Evolutionary conservation across 129 eudicot genomes (phyloP), one percentile per base, ranked within the genome.

Genomic region (Chrysanthemum seticuspe): DNA sequence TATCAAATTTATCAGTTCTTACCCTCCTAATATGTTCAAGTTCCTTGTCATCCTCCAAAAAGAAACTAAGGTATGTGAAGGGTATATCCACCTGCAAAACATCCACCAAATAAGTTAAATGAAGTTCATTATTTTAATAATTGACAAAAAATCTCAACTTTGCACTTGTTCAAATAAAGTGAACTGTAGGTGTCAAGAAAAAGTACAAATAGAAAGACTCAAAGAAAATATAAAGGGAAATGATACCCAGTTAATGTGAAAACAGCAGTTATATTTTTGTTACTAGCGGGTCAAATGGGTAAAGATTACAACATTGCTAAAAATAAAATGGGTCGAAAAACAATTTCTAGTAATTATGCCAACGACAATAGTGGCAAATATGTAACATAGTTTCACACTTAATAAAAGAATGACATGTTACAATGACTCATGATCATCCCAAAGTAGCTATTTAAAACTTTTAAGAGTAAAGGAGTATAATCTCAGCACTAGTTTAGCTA

Each of bases 21-120:
- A 90, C 99, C 80, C 61, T 85, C 61, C 89, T 73, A 61, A 95
- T 95, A 66, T 83, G 88, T 75, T 95, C 97, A 65, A 86, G 97
- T 71, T 95, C 94, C 47, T 54, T 87, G 73, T 95, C 99, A 58
- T 95, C 96, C 40, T 95, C 99, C 83, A 95, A 79, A 84, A 95
- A 95, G 76, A 95, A 95, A 16, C 96, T 94, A 51, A 95, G 97
- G 81, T 95, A 95, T 53, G 90, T 95, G 65, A 90, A 49, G 23
- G 99, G 91, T 71, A 95, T 90, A 67, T 95, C 99, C 13, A 95
- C 99, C 97, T 95, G 78, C 51, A 74, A 12, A 67, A 76, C 58
- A 55, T 58, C 15, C 70, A 67, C 56, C 66, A 71, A 16, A 70
- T 29, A n/a, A 2, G 10, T 52, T n/a, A 60, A 21, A 18, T 15